Conservation (phyloP, 1,284 basidiomycete species). For the Marasmius oreades region DNA sequence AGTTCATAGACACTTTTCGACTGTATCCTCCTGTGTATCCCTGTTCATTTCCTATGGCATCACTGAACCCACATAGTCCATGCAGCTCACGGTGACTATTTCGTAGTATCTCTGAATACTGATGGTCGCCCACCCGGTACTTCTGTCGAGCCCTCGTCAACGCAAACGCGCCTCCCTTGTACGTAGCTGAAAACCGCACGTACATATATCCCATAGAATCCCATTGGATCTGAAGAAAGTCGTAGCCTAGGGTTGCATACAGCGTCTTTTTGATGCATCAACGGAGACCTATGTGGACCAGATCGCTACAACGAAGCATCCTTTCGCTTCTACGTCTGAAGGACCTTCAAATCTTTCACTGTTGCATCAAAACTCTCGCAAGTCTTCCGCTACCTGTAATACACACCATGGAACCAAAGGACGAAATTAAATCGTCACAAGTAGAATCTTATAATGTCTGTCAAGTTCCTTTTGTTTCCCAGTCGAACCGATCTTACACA, state of each 20-base stretch:
- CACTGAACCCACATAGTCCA: too few relatives aligned
- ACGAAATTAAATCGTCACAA: conserved; percentile 35
- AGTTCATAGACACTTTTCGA: conserved; percentile 25
- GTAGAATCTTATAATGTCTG: conserved; percentile 40
- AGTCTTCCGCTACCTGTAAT: conserved; percentile 34
- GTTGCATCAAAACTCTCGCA: conserved; percentile 34
- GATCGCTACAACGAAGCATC: conserved; percentile 26
- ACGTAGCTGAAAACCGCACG: conserved; percentile 25
- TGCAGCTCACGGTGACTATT: too few relatives aligned
- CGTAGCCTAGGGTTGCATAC: conserved; percentile 26
- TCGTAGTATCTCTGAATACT: not conserved
- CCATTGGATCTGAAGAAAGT: too few relatives aligned
- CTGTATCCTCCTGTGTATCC: conserved; percentile 28
- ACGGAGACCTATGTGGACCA: conserved; percentile 41
- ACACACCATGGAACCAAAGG: conserved; percentile 28
- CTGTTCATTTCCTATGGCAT: not conserved
- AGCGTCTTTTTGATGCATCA: conserved; percentile 36
- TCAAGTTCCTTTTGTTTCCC: conserved; percentile 24
- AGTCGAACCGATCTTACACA: not conserved
- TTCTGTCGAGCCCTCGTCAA: conserved; percentile 24
- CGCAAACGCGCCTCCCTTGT: conserved; percentile 22
- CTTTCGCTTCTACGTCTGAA: conserved; percentile 40
- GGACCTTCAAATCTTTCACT: conserved; percentile 42
- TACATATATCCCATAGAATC: too few relatives aligned
- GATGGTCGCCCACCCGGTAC: conserved; percentile 18